Evolutionary conservation across 2,329 filamentous ascomycete species (phyloP).

Genomic region (Eutypa lata): DNA sequence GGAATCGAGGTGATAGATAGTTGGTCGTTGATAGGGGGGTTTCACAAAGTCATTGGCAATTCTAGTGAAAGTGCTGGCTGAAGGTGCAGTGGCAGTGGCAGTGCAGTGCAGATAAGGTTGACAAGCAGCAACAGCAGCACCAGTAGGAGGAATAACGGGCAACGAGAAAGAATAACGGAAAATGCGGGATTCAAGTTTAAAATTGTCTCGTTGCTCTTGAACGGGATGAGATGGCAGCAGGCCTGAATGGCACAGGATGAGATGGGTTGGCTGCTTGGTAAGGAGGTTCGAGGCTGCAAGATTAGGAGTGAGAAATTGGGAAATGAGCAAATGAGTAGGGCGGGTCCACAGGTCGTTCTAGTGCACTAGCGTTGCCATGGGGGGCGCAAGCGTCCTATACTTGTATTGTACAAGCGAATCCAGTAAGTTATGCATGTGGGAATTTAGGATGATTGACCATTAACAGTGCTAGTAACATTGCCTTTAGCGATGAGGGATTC

Average conservation of each 20-base stretch:
- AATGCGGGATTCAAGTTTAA: background rate
- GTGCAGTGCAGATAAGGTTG: too few relatives aligned
- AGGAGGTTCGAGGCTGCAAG: background rate
- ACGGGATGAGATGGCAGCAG: background rate
- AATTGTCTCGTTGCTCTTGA: background rate
- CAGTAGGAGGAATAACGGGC: background rate
- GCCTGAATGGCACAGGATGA: background rate
- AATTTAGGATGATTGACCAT: background rate
- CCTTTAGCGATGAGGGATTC: background rate
- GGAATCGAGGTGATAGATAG: background rate
- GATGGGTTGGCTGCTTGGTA: background rate
- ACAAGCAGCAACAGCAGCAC: too few relatives aligned
- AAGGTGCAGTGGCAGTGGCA: background rate
- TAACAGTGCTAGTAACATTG: background rate
- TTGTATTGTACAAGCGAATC: background rate
- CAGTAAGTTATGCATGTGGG: background rate
- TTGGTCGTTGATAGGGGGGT: background rate
- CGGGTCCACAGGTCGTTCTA: background rate
- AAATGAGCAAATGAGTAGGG: background rate
- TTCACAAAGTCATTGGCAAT: background rate
- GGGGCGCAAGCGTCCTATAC: background rate
- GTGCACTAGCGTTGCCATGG: background rate
- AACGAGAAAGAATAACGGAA: background rate
- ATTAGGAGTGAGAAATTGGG: conserved; percentile 1
- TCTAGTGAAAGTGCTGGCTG: background rate